Evolutionary conservation across 2,329 filamentous ascomycete species (phyloP), one percentile per base, ranked within the genome.

Genomic region (Pseudogymnoascus sp.): DNA sequence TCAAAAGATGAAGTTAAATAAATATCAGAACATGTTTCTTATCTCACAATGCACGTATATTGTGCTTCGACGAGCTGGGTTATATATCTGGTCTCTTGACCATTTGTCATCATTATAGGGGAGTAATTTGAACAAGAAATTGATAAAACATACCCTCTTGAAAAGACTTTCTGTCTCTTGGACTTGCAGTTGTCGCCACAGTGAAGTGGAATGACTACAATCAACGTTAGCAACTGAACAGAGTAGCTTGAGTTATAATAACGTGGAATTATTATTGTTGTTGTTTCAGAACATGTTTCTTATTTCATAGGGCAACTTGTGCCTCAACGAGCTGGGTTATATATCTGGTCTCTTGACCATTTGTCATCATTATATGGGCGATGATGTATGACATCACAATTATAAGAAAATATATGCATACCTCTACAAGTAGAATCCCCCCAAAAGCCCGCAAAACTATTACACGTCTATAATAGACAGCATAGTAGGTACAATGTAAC

Each of bases 271-370:
- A 18, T 38, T 38, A 23, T 25, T 37, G 21, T 14, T 35, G 33
- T 33, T 59, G 40, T 43, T 21, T 60, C 58, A 60, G 58, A 60
- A 60, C 58, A 60, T 38, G 23, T 60, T 60, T 60, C 58, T 60
- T 60, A 60, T 60, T 41, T 60, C 58, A 60, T 25, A 25, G 37
- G 12, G 33, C 33, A 60, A 11, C 8, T 60, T 38, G 37, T 41
- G 58, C 58, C 9, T 60, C 58, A 41, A 60, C 58, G 58, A 60
- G 58, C 58, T 60, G 58, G 58, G 58, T 60, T 60, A 60, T 38
- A 41, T 60, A 60, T 60, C 58, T 60, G 58, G 58, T 41, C 58
- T 60, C 37, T 41, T 60, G 58, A 41, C 58, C 58, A 60, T 60
- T 60, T 60, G 58, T 60, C 58, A 60, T 60, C 58, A 60, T 60